phyloP scores from a whole-genome alignment of 805 yeast species.

The Candida schatavii region DNA sequence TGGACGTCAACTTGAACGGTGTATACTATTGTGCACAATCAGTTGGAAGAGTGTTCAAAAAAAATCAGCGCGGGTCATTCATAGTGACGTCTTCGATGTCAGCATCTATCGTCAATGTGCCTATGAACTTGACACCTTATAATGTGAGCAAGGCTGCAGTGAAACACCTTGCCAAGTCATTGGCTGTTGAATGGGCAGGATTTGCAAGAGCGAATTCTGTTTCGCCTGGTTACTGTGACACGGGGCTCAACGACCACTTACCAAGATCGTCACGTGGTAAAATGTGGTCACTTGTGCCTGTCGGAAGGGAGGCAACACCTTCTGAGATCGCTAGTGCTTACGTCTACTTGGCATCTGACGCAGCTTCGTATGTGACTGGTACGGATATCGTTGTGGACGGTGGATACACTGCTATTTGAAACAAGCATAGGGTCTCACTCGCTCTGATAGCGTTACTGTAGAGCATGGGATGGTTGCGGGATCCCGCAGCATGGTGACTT shows the following conservation, averaged over 20 bases:
- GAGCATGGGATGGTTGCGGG: no score
- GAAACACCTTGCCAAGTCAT: constrained; percentile 5
- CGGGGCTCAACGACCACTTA: constrained; percentile 10
- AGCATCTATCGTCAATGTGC: constrained; percentile 21
- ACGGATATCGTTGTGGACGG: constrained; percentile 20
- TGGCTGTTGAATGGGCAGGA: constrained; percentile 7
- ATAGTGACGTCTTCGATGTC: constrained; percentile 23
- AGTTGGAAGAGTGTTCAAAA: constrained; percentile 23
- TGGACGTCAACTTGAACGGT: constrained; percentile 25
- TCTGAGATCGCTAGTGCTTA: constrained; percentile 20
- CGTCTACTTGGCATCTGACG: constrained; percentile 23
- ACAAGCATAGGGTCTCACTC: no score
- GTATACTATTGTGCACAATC: constrained; percentile 28
- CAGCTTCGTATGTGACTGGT: constrained; percentile 19
- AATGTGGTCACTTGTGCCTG: constrained; percentile 11
- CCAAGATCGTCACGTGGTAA: not conserved
- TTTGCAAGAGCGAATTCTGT: constrained; percentile 9
- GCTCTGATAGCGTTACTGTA: no score
- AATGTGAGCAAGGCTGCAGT: constrained; percentile 5
- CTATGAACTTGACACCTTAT: constrained; percentile 14
- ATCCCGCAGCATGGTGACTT: no score
- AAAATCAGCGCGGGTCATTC: constrained; percentile 13
- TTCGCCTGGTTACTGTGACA: constrained; percentile 6
- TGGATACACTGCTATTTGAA: constrained; percentile 11
- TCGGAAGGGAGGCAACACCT: constrained; percentile 21